Conservation (phyloP, 495 filamentous ascomycete genomes). For the Neurospora sp. region DNA sequence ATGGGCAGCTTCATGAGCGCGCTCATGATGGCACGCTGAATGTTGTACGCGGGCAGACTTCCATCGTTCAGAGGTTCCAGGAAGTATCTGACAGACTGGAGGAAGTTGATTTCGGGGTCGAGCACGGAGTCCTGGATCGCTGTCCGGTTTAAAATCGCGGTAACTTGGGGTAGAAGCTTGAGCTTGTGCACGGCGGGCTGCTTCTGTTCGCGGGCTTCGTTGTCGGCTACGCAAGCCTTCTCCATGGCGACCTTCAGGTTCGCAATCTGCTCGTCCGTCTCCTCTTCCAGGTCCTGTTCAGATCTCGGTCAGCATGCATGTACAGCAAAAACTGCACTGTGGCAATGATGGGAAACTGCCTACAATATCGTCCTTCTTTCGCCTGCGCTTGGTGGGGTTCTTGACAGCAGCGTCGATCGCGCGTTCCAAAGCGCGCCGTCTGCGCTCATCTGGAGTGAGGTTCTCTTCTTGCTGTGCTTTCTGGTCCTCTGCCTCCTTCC, state of each 20-base stretch:
- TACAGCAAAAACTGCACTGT: neutral
- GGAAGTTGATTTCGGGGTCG: constrained; percentile 88
- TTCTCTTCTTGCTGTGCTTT: constrained; percentile 56
- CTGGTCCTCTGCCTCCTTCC: constrained; percentile 40
- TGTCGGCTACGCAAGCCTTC: constrained; percentile 78
- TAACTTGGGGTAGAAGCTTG: constrained; percentile 87
- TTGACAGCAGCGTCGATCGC: constrained; percentile 81
- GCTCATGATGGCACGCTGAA: constrained; percentile 87
- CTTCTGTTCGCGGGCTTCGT: constrained; percentile 61
- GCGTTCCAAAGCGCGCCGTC: constrained; percentile 68
- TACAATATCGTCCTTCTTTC: constrained; percentile 84
- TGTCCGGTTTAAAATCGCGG: constrained; percentile 77
- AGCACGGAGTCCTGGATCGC: constrained; percentile 70
- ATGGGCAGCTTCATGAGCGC: constrained; percentile 72
- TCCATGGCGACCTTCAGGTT: constrained; percentile 85
- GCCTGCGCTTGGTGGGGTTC: constrained; percentile 66
- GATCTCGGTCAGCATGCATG: constrained; percentile 6
- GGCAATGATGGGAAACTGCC: constrained; percentile 16
- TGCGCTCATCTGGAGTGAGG: constrained; percentile 55
- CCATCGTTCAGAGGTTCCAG: constrained; percentile 91
- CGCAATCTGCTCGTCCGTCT: constrained; percentile 83
- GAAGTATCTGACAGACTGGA: constrained; percentile 93
- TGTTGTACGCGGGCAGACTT: constrained; percentile 86
- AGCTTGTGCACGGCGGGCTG: constrained; percentile 86
- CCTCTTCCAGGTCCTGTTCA: constrained; percentile 72